Conservation (phyloP, 1,139 yeast genomes). For the Saccharomyces hybrid region DNA sequence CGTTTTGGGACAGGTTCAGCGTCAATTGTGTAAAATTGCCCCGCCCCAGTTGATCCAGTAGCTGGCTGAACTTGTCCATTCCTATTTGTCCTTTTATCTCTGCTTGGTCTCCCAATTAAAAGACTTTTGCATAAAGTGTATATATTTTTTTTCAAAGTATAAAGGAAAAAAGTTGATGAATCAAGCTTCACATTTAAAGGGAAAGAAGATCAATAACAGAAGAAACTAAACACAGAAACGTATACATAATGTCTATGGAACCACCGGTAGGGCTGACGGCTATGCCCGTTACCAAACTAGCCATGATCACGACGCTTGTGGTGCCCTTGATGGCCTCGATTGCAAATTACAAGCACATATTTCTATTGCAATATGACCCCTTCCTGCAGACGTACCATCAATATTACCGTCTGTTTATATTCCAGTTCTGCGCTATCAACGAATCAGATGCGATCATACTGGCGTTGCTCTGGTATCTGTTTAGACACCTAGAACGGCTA, state of each 20-base stretch:
- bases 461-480: conserved; percentile 28
- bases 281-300: conserved; percentile 26
- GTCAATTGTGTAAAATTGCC: neutral
- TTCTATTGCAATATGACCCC: conserved; percentile 25
- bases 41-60: neutral
- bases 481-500: conserved; percentile 26
- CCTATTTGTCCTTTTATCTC: neutral
- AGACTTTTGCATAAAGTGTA: neutral
- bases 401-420: conserved; percentile 21
- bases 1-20: conserved; percentile 15
- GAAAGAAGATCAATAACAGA: neutral
- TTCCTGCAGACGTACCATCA: conserved; percentile 25
- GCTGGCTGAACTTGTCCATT: neutral
- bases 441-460: conserved; percentile 27
- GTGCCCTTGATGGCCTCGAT: conserved; percentile 27
- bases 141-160: neutral
- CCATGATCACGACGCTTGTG: conserved; percentile 22
- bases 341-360: conserved; percentile 24
- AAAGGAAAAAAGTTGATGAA: neutral
- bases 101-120: neutral
- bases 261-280: conserved; percentile 16
- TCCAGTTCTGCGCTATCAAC: conserved; percentile 26
- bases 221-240: neutral
- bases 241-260: conserved; percentile 23
- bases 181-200: neutral